phyloP scores from a whole-genome alignment of 352 stramenopile species.

The Phytophthora quininea region DNA sequence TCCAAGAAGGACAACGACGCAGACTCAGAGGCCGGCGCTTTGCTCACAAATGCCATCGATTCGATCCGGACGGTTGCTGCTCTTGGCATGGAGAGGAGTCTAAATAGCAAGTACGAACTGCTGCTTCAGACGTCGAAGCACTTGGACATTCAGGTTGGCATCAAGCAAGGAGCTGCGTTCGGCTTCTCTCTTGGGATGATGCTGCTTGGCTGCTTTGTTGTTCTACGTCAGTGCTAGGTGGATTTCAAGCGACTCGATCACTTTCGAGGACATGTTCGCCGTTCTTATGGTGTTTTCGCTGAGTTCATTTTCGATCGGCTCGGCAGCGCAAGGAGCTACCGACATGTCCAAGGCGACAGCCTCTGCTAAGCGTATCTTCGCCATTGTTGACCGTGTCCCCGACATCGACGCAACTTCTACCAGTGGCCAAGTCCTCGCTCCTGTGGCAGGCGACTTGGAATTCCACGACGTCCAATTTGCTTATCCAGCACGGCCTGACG shows the following conservation, averaged over 20 bases:
- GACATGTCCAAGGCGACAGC: background rate
- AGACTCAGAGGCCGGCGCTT: conserved; percentile 27
- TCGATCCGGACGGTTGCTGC: conserved; percentile 50
- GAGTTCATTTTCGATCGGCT: background rate
- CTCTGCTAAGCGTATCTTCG: conserved; percentile 45
- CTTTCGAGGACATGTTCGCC: background rate
- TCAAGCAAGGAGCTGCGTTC: conserved; percentile 52
- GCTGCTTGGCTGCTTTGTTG: conserved; percentile 59
- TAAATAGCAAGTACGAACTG: conserved; percentile 21
- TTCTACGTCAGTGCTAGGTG: conserved; percentile 71
- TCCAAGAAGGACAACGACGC: conserved; percentile 34
- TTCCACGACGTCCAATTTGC: background rate
- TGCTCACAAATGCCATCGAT: conserved; percentile 36
- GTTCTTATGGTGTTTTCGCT: background rate
- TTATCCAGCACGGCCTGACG: conserved; percentile 33
- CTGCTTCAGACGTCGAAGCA: conserved; percentile 33
- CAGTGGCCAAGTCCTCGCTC: conserved; percentile 11
- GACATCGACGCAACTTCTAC: conserved; percentile 44
- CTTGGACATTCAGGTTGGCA: conserved; percentile 38
- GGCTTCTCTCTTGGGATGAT: conserved; percentile 64
- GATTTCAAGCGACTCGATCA: conserved; percentile 35
- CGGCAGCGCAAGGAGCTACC: background rate
- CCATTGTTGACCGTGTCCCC: conserved; percentile 56
- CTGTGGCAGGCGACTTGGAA: background rate
- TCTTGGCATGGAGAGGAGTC: conserved; percentile 39